Base-by-base conservation (phyloP, 1,139 yeast genomes). In the Blastobotrys apis region DNA sequence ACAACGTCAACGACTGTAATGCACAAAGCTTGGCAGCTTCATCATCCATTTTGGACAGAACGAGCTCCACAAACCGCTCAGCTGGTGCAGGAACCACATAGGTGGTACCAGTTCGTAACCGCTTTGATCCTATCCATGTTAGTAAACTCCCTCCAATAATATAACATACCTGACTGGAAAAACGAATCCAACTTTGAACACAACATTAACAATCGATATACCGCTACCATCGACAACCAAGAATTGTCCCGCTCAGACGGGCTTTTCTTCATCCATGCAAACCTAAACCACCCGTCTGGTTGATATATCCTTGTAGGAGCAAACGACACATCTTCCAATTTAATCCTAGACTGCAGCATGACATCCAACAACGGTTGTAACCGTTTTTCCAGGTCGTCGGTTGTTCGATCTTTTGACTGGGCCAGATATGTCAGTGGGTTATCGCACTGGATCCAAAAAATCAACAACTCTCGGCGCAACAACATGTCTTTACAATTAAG, bases 401-500 rank as follows among this genome's bases (percentile, higher is more conserved):
- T n/a, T n/a, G n/a, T n/a, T n/a, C n/a, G n/a, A n/a, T n/a, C n/a
- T 8, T 33, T 20, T 29, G 8, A 6, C 32, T 6, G 26, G 9
- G 9, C 26, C 26, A 10, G 26, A 23, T 23, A 10, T 10, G 6
- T 23, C 15, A 44, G 34, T 2, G 30, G 31, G 19, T 33, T 29
- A 10, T 21, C 26, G n/a, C 30, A 25, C 19, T 40, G 40, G 35
- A 41, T 38, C 3, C 43, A 4, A 26, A 41, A 40, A 5, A 47
- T 36, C 25, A 41, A 21, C 20, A 39, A 20, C 37, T 40, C 37
- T 9, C 21, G 21, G 27, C 33, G 40, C 13, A 43, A 33, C 5
- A 16, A 31, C 12, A 15, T 1, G 21, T 32, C 31, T 21, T 40
- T 39, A 33, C 43, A 39, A 12, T 39, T 33, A 19, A 41, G 5